phyloP scores from a whole-genome alignment of 768 basidiomycete species.

The Kwoniella mangroviensis region DNA sequence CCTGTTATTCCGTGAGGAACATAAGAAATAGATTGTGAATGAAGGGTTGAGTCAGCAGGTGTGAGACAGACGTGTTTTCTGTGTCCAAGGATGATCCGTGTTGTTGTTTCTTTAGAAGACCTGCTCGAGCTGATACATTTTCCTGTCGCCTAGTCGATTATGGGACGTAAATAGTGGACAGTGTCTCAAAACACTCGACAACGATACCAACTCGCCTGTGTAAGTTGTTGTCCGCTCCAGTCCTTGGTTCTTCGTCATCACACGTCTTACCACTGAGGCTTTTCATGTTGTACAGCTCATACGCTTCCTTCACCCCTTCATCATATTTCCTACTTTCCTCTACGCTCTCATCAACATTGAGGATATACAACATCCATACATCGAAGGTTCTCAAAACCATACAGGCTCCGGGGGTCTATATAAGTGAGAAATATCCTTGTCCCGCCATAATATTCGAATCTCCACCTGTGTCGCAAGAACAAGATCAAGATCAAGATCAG shows the following conservation, averaged over 20 bases:
- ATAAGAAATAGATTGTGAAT: background rate
- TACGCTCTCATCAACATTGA: conserved; percentile 91
- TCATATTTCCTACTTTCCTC: conserved; percentile 85
- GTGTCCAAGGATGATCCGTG: background rate
- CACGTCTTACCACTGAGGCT: background rate
- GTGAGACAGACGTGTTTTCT: too few relatives aligned
- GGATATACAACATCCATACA: conserved; percentile 91
- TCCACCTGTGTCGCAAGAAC: background rate
- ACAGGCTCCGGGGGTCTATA: conserved; percentile 66
- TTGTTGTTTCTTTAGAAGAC: background rate
- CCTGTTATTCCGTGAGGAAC: background rate
- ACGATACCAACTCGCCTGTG: conserved; percentile 88
- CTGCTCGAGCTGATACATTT: background rate
- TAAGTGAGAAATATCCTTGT: conserved; percentile 82
- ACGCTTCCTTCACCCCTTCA: conserved; percentile 90
- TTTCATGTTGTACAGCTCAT: conserved; percentile 64
- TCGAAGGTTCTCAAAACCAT: conserved; percentile 93
- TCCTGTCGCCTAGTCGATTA: conserved; percentile 69
- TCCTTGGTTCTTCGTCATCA: background rate
- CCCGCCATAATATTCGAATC: conserved; percentile 57
- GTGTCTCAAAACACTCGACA: conserved; percentile 94
- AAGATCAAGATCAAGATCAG: conserved; percentile 57
- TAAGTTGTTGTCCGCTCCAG: conserved; percentile 62
- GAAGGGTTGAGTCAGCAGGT: too few relatives aligned
- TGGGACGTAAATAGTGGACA: conserved; percentile 98